These are phyloP conservation scores for Vitis hybrid DNA, from an alignment of 177 flowering plant genomes.

Conservation along the genomic window DNA sequence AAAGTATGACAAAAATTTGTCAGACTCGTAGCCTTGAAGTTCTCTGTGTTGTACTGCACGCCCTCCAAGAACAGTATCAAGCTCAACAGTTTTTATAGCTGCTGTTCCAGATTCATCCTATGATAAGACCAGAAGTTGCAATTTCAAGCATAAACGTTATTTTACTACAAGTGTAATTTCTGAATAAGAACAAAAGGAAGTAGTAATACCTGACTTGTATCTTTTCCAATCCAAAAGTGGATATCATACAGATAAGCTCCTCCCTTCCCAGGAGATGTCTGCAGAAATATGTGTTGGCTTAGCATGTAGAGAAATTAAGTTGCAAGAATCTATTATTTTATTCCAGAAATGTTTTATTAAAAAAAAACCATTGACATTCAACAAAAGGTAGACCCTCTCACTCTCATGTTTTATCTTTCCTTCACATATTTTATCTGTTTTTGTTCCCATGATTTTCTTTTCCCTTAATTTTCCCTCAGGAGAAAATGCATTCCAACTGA, in stretches of 20 bases:
- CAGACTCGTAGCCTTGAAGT: slow-evolving; percentile 96
- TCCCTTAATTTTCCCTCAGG: too few species aligned
- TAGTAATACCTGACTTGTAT: slow-evolving; percentile 82
- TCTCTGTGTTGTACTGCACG: slow-evolving; percentile 98
- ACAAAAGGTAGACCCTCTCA: too few species aligned
- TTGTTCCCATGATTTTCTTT: too few species aligned
- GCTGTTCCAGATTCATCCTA: slow-evolving; percentile 99
- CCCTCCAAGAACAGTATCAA: slow-evolving; percentile 95
- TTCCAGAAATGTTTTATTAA: too few species aligned
- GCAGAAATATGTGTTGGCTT: slow-evolving; percentile 14
- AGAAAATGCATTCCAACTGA: too few species aligned
- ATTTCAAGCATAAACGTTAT: not conserved
- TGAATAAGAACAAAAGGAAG: slow-evolving; percentile 1
- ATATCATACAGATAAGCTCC: slow-evolving; percentile 86
- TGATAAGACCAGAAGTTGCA: slow-evolving; percentile 12
- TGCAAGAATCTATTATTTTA: too few species aligned
- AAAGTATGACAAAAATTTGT: slow-evolving; percentile 95
- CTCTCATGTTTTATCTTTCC: too few species aligned
- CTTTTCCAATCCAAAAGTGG: slow-evolving; percentile 99
- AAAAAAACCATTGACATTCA: too few species aligned
- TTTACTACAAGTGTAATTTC: not conserved
- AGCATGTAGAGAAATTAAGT: too few species aligned
- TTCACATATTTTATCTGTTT: too few species aligned
- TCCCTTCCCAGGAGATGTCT: slow-evolving; percentile 88
- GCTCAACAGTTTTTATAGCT: slow-evolving; percentile 95